phyloP scores from a whole-genome alignment of 805 yeast genomes.

The Blastobotrys peoriensis region DNA sequence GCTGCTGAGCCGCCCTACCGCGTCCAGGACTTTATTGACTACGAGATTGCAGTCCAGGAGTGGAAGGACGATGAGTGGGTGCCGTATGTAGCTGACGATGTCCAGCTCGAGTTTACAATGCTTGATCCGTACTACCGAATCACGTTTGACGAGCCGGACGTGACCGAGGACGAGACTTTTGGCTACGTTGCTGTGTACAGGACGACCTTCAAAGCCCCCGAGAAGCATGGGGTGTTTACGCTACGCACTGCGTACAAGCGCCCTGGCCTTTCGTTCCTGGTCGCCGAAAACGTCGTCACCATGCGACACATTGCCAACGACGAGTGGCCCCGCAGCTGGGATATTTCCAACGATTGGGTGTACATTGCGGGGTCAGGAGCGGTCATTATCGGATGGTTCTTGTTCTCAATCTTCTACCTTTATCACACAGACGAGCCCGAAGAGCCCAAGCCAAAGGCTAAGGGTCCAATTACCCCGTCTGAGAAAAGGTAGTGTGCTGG shows the following conservation, averaged over 20 bases:
- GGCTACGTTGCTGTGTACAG: conserved; percentile 37
- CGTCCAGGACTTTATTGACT: conserved; percentile 64
- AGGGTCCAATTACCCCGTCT: no score
- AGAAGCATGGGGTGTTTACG: conserved; percentile 95
- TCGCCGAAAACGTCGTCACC: conserved; percentile 64
- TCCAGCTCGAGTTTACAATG: conserved; percentile 82
- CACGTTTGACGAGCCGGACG: conserved; percentile 44
- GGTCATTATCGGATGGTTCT: conserved; percentile 71
- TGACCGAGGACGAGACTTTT: conserved; percentile 29
- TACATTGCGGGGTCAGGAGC: conserved; percentile 65
- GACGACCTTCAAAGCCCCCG: conserved; percentile 67
- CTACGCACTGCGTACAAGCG: conserved; percentile 73
- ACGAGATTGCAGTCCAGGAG: conserved; percentile 38
- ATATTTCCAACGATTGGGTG: conserved; percentile 89
- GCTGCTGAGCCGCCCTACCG: conserved; percentile 46
- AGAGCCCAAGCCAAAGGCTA: neutral
- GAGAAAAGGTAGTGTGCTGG: neutral
- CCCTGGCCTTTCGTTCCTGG: conserved; percentile 63
- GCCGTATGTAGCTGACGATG: conserved; percentile 52
- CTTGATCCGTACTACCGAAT: conserved; percentile 93
- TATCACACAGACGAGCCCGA: conserved; percentile 26
- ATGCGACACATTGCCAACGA: conserved; percentile 93
- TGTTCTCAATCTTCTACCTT: conserved; percentile 64
- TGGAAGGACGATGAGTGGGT: conserved; percentile 55
- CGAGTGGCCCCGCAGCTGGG: conserved; percentile 90